A percentile compares a stretch with the other conserved stretches of the same genome.
Conservation (phyloP, 2,329 filamentous ascomycete species). For the Fusarium nisikadoi region DNA sequence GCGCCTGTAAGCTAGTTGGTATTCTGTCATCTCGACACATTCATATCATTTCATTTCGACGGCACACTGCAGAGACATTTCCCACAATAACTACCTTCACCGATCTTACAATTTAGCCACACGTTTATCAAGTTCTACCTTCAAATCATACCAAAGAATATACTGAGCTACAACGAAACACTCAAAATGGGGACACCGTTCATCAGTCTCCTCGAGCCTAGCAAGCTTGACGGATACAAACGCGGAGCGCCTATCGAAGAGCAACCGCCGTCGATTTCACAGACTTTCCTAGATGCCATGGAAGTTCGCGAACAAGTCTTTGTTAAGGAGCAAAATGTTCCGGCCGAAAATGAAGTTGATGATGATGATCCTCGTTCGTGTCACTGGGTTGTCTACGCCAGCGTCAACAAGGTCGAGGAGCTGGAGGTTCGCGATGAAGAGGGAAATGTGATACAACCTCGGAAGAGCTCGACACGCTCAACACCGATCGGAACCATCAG, state of each 20-base stretch:
- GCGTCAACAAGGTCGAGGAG: conserved; percentile 60
- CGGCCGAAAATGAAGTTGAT: conserved; percentile 79
- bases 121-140: background rate
- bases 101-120: background rate
- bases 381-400: conserved; percentile 89
- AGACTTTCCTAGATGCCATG: conserved; percentile 72
- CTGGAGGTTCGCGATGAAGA: conserved; percentile 56
- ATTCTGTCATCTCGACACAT: conserved; percentile 2
- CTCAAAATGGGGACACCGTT: conserved; percentile 61
- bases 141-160: background rate
- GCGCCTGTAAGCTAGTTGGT: background rate
- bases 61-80: background rate
- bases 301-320: conserved; percentile 70
- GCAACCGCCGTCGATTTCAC: conserved; percentile 61
- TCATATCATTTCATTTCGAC: background rate
- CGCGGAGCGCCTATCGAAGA: conserved; percentile 51
- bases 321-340: conserved; percentile 67
- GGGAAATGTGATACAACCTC: conserved; percentile 55
- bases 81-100: background rate
- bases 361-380: conserved; percentile 80
- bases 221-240: conserved; percentile 61
- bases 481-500: conserved; percentile 78
- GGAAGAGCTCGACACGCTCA: conserved; percentile 56
- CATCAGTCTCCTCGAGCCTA: conserved; percentile 60
- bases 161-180: background rate